Base-by-base conservation (phyloP, 1,284 basidiomycete genomes). In the Neolentinus lepideus region DNA sequence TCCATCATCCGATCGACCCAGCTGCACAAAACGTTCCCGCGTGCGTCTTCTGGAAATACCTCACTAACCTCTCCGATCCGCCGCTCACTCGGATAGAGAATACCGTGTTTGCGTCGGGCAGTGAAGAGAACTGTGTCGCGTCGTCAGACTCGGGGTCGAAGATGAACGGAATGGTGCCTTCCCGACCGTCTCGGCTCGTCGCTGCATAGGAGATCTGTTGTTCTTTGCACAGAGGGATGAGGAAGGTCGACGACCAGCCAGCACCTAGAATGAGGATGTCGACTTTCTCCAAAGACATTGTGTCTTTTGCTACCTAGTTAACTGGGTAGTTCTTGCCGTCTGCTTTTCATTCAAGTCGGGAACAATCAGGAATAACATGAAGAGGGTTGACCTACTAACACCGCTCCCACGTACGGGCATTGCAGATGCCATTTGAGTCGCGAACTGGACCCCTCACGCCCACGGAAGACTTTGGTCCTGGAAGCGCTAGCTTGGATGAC, bases 221-320 rank as follows among this genome's bases (percentile, higher is more conserved):
- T 14, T 69, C 59, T 8, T 64, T 33, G 63, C 81, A 79, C 16
- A 83, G 78, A 0, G 83, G 79, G 43, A 81, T 72, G 48, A 88
- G 73, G 67, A 87, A 88, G 11, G 73, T 75, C 1, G 76, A 81
- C 1, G 83, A 83, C 85, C 85, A 89, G 36, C 84, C 84, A n/a
- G 81, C 79, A 46, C 84, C 85, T 24, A 89, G 76, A 54, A 86
- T 79, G 43, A 87, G 77, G 36, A 86, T 66, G 56, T 85, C 80
- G 52, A 84, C 75, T 27, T 43, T 43, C 8, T 43, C 38, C 38
- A 16, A 6, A n/a, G 38, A 16, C 38, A 43, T 43, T 8, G 38
- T 16, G 38, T 16, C 19, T n/a, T 21, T 16, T 43, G 38, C 19
- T n/a, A 3, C 38, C 6, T 16, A 8, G 38, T 43, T 21, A n/a